Conservation (phyloP, 1,284 basidiomycete species). For the Fereydounia khargensis region DNA sequence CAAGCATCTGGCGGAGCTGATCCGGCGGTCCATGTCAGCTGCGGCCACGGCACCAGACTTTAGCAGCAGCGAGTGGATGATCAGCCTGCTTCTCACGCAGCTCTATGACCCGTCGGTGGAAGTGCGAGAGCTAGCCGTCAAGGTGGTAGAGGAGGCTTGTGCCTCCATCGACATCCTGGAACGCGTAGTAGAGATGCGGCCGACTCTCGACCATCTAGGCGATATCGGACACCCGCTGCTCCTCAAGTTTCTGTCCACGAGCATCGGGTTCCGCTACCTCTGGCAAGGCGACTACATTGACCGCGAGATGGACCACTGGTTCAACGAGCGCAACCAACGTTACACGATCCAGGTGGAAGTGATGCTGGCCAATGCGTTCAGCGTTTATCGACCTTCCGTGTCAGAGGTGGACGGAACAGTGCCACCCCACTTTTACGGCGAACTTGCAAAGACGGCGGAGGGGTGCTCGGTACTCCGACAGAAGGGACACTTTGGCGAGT, state of each 20-base stretch:
- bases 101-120: slow-evolving; percentile 87
- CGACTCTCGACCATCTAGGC: slow-evolving; percentile 89
- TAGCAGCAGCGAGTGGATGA: slow-evolving; percentile 43
- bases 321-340: slow-evolving; percentile 73
- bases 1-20: slow-evolving; percentile 69
- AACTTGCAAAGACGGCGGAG: slow-evolving; percentile 91
- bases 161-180: slow-evolving; percentile 78
- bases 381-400: slow-evolving; percentile 63
- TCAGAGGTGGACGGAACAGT: slow-evolving; percentile 70
- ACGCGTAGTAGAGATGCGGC: slow-evolving; percentile 88
- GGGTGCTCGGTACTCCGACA: slow-evolving; percentile 86
- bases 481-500: slow-evolving; percentile 86
- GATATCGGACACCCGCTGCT: slow-evolving; percentile 85
- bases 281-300: slow-evolving; percentile 89
- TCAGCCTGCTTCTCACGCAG: slow-evolving; percentile 78
- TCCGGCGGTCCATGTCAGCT: slow-evolving; percentile 19
- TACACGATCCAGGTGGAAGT: slow-evolving; percentile 86
- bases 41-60: slow-evolving; percentile 6
- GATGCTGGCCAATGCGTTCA: slow-evolving; percentile 71
- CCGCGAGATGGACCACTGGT: slow-evolving; percentile 92
- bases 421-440: slow-evolving; percentile 94
- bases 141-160: slow-evolving; percentile 84
- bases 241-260: slow-evolving; percentile 85
- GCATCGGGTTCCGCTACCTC: slow-evolving; percentile 86
- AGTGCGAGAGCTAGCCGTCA: slow-evolving; percentile 84